Percentiles rank a stretch among this genome's conserved stretches.
Evolutionary conservation across 805 yeast species (phyloP).

Genomic region (Candida mattraensis): DNA sequence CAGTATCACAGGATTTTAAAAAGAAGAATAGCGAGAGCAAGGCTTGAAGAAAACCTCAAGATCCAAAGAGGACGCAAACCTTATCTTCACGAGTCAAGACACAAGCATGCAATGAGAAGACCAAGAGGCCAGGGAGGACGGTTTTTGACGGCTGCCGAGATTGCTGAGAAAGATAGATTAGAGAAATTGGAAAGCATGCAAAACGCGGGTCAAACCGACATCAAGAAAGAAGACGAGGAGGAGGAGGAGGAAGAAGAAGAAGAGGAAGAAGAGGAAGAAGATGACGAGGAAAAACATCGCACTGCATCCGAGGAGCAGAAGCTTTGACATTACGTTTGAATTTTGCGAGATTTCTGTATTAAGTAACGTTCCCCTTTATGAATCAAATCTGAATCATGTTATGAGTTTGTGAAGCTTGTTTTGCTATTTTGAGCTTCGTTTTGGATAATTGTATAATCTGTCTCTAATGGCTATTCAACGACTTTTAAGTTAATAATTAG

Average conservation of each 20-base stretch:
- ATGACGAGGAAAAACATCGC: constrained; percentile 5
- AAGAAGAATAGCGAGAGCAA: constrained; percentile 90
- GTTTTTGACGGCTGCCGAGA: constrained; percentile 91
- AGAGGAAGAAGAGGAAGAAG: constrained; percentile 4
- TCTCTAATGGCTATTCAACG: too few species aligned
- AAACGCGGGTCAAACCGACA: constrained; percentile 2
- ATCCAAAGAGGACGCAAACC: constrained; percentile 91
- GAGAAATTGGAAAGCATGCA: constrained; percentile 31
- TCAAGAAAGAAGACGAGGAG: constrained; percentile 4
- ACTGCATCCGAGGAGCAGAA: too few species aligned
- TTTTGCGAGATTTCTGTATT: too few species aligned
- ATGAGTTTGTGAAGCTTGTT: too few species aligned
- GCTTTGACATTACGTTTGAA: too few species aligned
- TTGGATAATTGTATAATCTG: too few species aligned
- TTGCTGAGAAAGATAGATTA: constrained; percentile 60
- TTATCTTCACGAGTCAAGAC: constrained; percentile 93
- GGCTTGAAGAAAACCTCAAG: constrained; percentile 82
- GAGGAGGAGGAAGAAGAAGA: constrained; percentile 8
- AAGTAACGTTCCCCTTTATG: too few species aligned
- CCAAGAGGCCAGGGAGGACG: constrained; percentile 99
- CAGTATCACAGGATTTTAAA: constrained; percentile 94
- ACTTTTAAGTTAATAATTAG: too few species aligned
- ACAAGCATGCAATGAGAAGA: constrained; percentile 98
- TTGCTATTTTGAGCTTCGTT: too few species aligned
- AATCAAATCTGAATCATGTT: too few species aligned